A percentile compares a stretch with the other conserved stretches of the same genome.
These are phyloP conservation scores for Rhodosporidiobolus sp. DNA, from an alignment of 768 basidiomycete genomes.

Conservation along the genomic window DNA sequence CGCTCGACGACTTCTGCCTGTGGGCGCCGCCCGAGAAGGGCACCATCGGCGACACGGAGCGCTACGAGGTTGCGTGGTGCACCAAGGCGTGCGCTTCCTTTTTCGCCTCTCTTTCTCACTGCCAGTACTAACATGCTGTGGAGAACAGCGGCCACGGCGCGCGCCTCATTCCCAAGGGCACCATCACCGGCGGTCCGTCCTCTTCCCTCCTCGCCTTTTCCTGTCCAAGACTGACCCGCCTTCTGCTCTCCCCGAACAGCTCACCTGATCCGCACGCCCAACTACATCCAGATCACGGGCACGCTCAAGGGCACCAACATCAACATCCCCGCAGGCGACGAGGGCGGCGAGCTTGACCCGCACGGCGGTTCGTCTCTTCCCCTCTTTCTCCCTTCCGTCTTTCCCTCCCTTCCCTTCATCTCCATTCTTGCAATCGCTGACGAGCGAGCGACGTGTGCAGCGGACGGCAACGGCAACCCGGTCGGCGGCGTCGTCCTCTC, in stretches of 20 bases:
- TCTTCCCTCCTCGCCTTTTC: too few species aligned
- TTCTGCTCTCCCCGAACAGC: neutral
- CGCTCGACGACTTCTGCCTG: constrained; percentile 55
- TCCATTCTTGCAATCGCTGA: neutral
- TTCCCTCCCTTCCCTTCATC: neutral
- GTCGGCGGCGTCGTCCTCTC: constrained; percentile 48
- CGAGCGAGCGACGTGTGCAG: neutral
- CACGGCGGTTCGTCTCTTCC: constrained; percentile 58
- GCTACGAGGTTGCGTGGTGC: constrained; percentile 68
- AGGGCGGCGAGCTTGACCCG: constrained; percentile 65
- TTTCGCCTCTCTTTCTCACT: too few species aligned
- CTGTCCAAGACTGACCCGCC: neutral
- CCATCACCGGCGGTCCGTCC: constrained; percentile 30
- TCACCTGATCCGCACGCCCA: constrained; percentile 24
- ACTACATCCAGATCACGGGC: constrained; percentile 51
- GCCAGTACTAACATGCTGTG: too few species aligned
- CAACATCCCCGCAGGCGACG: constrained; percentile 64
- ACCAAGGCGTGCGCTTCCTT: too few species aligned
- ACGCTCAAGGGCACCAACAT: constrained; percentile 60
- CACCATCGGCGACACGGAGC: constrained; percentile 28
- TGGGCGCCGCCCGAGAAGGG: constrained; percentile 8
- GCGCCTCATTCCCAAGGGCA: constrained; percentile 40
- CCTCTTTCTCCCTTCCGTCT: too few species aligned
- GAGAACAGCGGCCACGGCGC: constrained; percentile 46
- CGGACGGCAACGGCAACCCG: constrained; percentile 50